Evolutionary conservation across 1,139 yeast genomes (phyloP).

Genomic region (Lodderomyces theae): DNA sequence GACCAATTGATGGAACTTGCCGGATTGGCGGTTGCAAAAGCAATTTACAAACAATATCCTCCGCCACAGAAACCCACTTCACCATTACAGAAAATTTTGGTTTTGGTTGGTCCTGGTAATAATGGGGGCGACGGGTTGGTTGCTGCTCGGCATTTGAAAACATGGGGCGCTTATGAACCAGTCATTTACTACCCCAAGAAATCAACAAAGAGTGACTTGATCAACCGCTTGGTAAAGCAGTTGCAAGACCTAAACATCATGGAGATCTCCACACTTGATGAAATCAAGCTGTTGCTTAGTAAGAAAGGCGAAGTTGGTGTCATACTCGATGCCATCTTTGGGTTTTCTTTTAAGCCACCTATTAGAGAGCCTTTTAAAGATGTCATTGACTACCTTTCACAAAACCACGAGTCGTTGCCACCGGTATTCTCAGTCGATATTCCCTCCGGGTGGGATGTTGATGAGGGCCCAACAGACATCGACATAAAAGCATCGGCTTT

Average conservation of each 20-base stretch:
- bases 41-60: conserved; percentile 65
- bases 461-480: conserved; percentile 60
- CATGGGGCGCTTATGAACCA: conserved; percentile 74
- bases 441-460: conserved; percentile 98
- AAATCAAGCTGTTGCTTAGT: conserved; percentile 28
- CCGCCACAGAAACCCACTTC: conserved; percentile 22
- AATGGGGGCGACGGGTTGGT: conserved; percentile 97
- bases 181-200: conserved; percentile 65
- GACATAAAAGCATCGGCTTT: conserved; percentile 61
- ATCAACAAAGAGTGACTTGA: conserved; percentile 44
- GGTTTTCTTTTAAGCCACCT: conserved; percentile 91
- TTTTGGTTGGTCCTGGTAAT: conserved; percentile 92
- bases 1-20: conserved; percentile 98
- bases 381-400: conserved; percentile 48
- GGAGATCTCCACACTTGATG: conserved; percentile 37
- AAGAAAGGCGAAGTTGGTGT: conserved; percentile 14
- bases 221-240: conserved; percentile 52
- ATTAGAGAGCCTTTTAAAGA: conserved; percentile 74
- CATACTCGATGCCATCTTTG: conserved; percentile 82
- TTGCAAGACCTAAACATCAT: conserved; percentile 53
- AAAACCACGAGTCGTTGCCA: conserved; percentile 28
- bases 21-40: conserved; percentile 90
- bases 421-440: conserved; percentile 84
- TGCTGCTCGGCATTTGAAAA: conserved; percentile 83
- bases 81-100: conserved; percentile 40